Evolutionary conservation across 495 filamentous ascomycete species (phyloP).

Genomic region (Podospora sp.): DNA sequence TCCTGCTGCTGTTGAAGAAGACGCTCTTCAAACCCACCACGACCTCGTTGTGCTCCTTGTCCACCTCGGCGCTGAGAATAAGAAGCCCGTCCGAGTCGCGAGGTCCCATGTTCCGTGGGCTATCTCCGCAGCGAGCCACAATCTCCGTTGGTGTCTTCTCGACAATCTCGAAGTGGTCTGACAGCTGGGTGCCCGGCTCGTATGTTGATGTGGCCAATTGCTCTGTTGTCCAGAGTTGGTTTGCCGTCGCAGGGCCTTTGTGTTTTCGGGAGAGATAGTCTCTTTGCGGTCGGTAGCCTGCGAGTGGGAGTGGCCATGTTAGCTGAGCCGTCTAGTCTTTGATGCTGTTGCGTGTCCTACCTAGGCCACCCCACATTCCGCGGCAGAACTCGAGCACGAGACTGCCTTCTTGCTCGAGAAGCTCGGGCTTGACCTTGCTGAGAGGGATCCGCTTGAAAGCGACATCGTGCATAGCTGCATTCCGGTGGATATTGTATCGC

Average conservation of each 20-base stretch:
- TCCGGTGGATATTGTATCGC: slow-evolving; percentile 63
- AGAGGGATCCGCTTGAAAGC: slow-evolving; percentile 64
- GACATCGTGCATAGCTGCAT: slow-evolving; percentile 64
- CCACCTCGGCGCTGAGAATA: slow-evolving; percentile 65
- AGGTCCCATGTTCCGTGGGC: slow-evolving; percentile 58
- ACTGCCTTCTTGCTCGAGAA: slow-evolving; percentile 62
- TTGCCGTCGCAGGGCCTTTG: slow-evolving; percentile 59
- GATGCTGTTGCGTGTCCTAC: slow-evolving; percentile 41
- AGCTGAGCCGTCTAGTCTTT: background rate
- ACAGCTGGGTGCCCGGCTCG: slow-evolving; percentile 64
- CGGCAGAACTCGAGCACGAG: slow-evolving; percentile 65
- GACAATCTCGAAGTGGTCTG: slow-evolving; percentile 78
- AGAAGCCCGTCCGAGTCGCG: slow-evolving; percentile 70
- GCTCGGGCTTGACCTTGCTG: slow-evolving; percentile 61
- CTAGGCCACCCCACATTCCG: slow-evolving; percentile 67
- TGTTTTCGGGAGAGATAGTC: slow-evolving; percentile 64
- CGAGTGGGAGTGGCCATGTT: background rate
- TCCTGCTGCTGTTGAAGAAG: slow-evolving; percentile 53
- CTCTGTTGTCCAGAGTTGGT: slow-evolving; percentile 63
- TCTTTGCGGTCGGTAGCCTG: slow-evolving; percentile 68
- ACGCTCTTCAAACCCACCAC: slow-evolving; percentile 70
- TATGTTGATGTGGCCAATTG: slow-evolving; percentile 59
- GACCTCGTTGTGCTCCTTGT: slow-evolving; percentile 59
- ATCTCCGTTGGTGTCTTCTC: slow-evolving; percentile 64
- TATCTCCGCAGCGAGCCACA: slow-evolving; percentile 67